These are phyloP conservation scores for Colletotrichum brevisporum DNA, from an alignment of 2,329 filamentous ascomycete genomes.

Conservation along the genomic window DNA sequence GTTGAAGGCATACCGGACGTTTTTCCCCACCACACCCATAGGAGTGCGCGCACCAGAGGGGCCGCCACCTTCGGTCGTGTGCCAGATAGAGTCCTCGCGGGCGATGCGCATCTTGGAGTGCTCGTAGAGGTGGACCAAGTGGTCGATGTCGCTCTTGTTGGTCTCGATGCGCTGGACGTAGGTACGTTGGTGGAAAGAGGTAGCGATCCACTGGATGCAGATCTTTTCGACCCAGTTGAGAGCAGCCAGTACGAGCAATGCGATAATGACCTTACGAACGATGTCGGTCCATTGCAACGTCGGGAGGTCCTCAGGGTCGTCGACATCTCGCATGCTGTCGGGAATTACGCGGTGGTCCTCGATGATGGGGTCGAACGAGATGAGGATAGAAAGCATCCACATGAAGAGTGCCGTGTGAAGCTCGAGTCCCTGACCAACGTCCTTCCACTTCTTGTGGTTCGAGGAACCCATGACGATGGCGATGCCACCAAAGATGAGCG, in stretches of 20 bases:
- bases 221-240: conserved; percentile 94
- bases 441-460: conserved; percentile 92
- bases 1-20: conserved; percentile 80
- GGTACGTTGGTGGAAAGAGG: conserved; percentile 91
- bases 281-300: conserved; percentile 77
- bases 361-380: conserved; percentile 89
- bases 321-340: conserved; percentile 51
- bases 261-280: conserved; percentile 88
- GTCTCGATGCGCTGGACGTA: conserved; percentile 92
- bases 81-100: conserved; percentile 65
- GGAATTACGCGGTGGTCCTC: conserved; percentile 65
- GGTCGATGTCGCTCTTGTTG: conserved; percentile 89
- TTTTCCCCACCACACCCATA: conserved; percentile 78
- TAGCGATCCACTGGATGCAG: conserved; percentile 93
- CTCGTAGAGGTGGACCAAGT: conserved; percentile 70
- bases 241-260: conserved; percentile 83
- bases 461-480: conserved; percentile 85
- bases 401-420: conserved; percentile 89
- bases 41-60: conserved; percentile 80
- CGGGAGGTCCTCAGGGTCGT: conserved; percentile 59
- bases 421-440: conserved; percentile 88
- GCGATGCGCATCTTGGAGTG: conserved; percentile 83
- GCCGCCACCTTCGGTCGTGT: conserved; percentile 51
- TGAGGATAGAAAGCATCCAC: conserved; percentile 89
- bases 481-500: conserved; percentile 61